These are phyloP conservation scores for Allodekkera sacchari DNA, from an alignment of 805 yeast species.

Conservation along the genomic window DNA sequence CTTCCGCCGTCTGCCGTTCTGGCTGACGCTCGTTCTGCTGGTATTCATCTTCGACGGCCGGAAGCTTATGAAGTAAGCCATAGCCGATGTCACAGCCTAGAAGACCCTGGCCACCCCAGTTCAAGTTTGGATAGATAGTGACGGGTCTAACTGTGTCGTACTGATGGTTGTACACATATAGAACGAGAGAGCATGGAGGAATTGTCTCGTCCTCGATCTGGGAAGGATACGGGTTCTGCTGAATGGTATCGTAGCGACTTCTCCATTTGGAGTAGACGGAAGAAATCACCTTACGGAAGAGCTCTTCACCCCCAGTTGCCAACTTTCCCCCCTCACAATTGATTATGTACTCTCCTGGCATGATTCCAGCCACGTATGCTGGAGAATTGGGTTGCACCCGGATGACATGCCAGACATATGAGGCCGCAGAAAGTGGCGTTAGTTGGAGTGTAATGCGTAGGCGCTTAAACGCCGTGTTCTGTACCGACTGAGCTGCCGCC, in stretches of 20 bases:
- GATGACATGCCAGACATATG: constrained; percentile 82
- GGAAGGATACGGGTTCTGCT: constrained; percentile 6
- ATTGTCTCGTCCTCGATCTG: constrained; percentile 6
- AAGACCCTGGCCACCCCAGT: constrained; percentile 78
- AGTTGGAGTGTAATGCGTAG: constrained; percentile 70
- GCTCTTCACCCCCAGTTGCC: constrained; percentile 80
- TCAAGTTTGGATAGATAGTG: constrained; percentile 60
- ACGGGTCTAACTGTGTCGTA: constrained; percentile 83
- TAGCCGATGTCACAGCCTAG: constrained; percentile 94
- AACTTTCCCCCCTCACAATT: constrained; percentile 83
- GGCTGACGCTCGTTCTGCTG: background rate
- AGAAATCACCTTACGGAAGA: constrained; percentile 59
- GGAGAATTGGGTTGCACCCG: constrained; percentile 69
- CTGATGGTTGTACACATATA: constrained; percentile 83
- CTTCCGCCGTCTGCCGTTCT: no score
- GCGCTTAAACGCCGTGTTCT: constrained; percentile 33
- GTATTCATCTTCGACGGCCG: constrained; percentile 47
- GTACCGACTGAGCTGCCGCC: constrained; percentile 15
- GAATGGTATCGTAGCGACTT: no score
- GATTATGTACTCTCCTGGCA: constrained; percentile 83
- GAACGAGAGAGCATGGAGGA: constrained; percentile 30
- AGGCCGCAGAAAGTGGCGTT: constrained; percentile 65
- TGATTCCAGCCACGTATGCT: constrained; percentile 72
- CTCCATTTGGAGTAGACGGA: constrained; percentile 33
- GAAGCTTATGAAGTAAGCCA: constrained; percentile 70